Percentiles rank a stretch among this genome's conserved stretches.
These are phyloP conservation scores for Alternaria hordeiaustralica DNA, from an alignment of 2,329 filamentous ascomycete genomes.

Conservation along the genomic window DNA sequence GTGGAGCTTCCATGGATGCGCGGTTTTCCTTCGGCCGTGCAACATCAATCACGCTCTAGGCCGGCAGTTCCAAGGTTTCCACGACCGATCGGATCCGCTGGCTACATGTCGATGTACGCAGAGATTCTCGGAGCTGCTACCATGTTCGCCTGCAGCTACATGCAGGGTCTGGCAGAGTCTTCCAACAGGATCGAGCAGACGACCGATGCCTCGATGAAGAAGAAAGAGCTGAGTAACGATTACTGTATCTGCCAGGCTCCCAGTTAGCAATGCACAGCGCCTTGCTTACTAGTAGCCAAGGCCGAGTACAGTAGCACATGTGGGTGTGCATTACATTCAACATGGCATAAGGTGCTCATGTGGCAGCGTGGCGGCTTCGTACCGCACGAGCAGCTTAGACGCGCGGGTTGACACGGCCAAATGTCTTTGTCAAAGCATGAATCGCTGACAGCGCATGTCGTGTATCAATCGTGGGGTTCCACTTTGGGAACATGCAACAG, in stretches of 20 bases:
- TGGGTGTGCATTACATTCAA: not conserved
- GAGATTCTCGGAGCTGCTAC: conserved; percentile 22
- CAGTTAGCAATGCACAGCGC: not conserved
- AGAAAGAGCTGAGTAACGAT: conserved; percentile 24
- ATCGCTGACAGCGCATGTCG: conserved; percentile 38
- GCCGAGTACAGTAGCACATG: not conserved
- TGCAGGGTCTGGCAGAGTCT: conserved; percentile 14
- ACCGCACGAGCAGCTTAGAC: not conserved
- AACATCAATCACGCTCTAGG: not conserved
- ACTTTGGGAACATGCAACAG: not conserved
- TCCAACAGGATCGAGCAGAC: not conserved
- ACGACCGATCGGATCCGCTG: conserved; percentile 9
- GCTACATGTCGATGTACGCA: conserved; percentile 6
- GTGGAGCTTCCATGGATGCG: not conserved
- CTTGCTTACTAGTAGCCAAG: not conserved
- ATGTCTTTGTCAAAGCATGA: conserved; percentile 30
- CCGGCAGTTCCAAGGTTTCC: not conserved
- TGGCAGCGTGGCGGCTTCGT: not conserved
- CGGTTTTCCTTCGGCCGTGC: not conserved
- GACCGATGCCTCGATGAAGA: not conserved
- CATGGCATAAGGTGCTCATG: conserved; percentile 1
- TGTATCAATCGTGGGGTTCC: conserved; percentile 8
- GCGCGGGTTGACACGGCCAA: not conserved
- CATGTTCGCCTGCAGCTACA: conserved; percentile 6
- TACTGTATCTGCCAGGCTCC: conserved; percentile 1